Percentiles rank a stretch among this genome's conserved stretches.
Evolutionary conservation across 306 rosid species (phyloP).

Genomic region (Rosa lucieae): DNA sequence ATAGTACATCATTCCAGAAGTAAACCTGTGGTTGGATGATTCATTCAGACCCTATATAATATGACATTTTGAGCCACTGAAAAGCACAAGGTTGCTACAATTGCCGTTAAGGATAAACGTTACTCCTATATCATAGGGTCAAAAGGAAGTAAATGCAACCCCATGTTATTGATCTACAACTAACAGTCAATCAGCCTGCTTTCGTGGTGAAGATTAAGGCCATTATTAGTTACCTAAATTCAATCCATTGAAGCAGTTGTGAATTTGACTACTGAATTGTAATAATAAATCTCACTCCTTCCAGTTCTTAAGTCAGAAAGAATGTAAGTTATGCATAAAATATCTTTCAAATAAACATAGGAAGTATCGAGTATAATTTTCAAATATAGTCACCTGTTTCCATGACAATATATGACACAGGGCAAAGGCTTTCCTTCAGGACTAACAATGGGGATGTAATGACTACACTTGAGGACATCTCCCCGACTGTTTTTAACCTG

Average conservation of each 20-base stretch:
- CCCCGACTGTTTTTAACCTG: constrained; percentile 88
- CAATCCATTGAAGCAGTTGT: constrained; percentile 14
- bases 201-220: not conserved
- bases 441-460: constrained; percentile 82
- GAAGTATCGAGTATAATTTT: constrained; percentile 2
- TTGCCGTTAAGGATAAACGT: not conserved
- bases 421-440: constrained; percentile 93
- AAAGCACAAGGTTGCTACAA: not conserved
- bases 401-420: constrained; percentile 95
- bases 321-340: not conserved
- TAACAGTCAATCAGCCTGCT: not conserved
- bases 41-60: not conserved
- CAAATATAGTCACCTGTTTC: constrained; percentile 70
- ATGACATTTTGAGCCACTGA: not conserved
- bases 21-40: not conserved
- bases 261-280: not conserved
- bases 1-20: not conserved
- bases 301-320: not conserved
- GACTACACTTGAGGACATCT: constrained; percentile 86
- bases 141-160: not conserved
- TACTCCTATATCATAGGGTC: not conserved
- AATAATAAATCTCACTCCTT: not conserved
- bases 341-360: constrained; percentile 17
- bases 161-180: not conserved
- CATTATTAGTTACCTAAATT: not conserved